Percentiles rank a stretch among this genome's conserved stretches.
Evolutionary conservation across 2,329 filamentous ascomycete species (phyloP).

Genomic region (Onygena corvina): DNA sequence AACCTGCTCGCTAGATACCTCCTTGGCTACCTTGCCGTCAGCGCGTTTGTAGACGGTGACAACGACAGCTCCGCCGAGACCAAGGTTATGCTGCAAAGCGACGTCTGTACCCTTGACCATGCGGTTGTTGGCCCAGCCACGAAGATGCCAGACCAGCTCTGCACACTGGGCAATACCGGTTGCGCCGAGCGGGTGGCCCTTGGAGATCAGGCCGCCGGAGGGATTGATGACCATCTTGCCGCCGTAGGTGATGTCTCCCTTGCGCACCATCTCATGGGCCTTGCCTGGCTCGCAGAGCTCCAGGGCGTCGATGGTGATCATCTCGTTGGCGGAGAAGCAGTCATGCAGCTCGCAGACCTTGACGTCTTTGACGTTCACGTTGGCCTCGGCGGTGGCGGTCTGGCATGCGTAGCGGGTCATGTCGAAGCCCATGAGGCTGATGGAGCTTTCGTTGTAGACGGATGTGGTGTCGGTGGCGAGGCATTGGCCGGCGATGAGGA

Average conservation of each 20-base stretch:
- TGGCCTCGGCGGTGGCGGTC: constrained; percentile 57
- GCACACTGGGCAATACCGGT: constrained; percentile 93
- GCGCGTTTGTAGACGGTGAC: constrained; percentile 79
- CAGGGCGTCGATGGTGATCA: constrained; percentile 78
- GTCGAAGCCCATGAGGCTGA: constrained; percentile 79
- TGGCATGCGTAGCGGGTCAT: constrained; percentile 65
- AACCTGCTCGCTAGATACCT: constrained; percentile 51
- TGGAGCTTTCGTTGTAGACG: constrained; percentile 66
- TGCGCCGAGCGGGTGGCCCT: constrained; percentile 87
- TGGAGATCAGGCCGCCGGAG: constrained; percentile 86
- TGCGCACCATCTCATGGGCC: constrained; percentile 80
- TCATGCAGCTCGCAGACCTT: constrained; percentile 89
- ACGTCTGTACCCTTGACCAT: constrained; percentile 54
- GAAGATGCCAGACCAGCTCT: constrained; percentile 87
- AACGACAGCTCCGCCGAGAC: constrained; percentile 79
- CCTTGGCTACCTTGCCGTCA: constrained; percentile 55
- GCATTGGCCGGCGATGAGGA: constrained; percentile 77
- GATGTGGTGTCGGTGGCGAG: constrained; percentile 71
- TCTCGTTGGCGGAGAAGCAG: constrained; percentile 92
- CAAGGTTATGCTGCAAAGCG: constrained; percentile 84
- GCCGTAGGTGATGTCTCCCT: constrained; percentile 84
- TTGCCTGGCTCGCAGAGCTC: constrained; percentile 67
- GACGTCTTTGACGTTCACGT: constrained; percentile 54
- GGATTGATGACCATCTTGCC: constrained; percentile 75
- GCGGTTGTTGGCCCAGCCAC: constrained; percentile 92